Base-by-base conservation (phyloP, 352 stramenopile species). In the Pythium dissimile region DNA sequence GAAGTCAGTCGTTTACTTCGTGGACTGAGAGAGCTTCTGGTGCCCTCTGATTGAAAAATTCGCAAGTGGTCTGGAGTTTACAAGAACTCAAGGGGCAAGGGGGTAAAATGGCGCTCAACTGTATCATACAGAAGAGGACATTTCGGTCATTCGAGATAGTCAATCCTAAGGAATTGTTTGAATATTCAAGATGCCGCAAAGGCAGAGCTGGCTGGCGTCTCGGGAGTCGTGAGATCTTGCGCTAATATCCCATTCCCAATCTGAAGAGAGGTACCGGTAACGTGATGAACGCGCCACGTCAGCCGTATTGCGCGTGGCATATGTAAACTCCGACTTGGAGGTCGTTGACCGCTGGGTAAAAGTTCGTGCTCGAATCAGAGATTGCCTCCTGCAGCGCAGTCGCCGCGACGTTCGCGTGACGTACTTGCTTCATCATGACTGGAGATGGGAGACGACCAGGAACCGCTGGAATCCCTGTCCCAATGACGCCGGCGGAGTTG, bases 51-150 rank as follows among this genome's bases (percentile, higher is more conserved):
- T 37, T 13, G 31, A 37, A 37, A 37, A 13, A 37, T 37, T 37
- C 13, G 31, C 31, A 13, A 26, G 23, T n/a, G 42, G 23, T 32
- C 18, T 49, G 23, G 23, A 30, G 23, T 10, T 51, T 13, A 50
- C 16, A 58, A 31, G 32, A 26, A 58, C 27, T 58, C 6, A 41
- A 49, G 50, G 8, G n/a, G n/a, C n/a, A n/a, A n/a, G n/a, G n/a
- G n/a, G n/a, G 38, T 18, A 7, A 44, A 44, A 44, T 44, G 38
- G n/a, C 8, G 38, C 38, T 55, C 48, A 55, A 42, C 23, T 45
- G n/a, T n/a, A n/a, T n/a, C n/a, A n/a, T n/a, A 57, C 49, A 38
- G 49, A 57, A 57, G 30, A 57, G 39, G 49, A 57, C 49, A 57
- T 57, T 57, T 24, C 48, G 49, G 35, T 15, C 8, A 20, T 42